A percentile compares a stretch with the other conserved stretches of the same genome.
Conservation (phyloP, 208 protist species). For the Naegleria gruberi region DNA sequence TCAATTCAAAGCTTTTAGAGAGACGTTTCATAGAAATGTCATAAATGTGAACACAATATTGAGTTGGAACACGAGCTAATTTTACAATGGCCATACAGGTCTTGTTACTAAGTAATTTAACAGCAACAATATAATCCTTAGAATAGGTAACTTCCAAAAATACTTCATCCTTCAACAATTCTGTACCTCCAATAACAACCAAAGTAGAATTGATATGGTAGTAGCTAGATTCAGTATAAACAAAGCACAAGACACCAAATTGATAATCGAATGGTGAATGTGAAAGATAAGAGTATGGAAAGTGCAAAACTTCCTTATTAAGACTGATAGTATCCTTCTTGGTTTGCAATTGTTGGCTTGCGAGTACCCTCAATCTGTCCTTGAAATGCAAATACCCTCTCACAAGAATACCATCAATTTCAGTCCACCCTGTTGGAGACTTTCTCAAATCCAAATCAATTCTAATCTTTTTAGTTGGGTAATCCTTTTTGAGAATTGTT, state of each 20-base stretch:
- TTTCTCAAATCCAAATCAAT: conserved; percentile 12
- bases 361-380: neutral
- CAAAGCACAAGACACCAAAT: neutral
- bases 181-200: neutral
- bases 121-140: conserved; percentile 4
- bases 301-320: neutral
- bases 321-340: neutral
- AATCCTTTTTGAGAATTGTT: neutral
- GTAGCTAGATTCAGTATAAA: neutral
- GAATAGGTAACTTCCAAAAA: neutral
- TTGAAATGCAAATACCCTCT: neutral
- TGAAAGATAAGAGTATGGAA: neutral
- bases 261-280: neutral
- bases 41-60: conserved; percentile 7
- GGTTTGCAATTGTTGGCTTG: neutral
- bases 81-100: conserved; percentile 1
- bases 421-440: neutral
- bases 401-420: conserved; percentile 12
- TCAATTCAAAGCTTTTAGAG: neutral
- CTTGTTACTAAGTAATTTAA: conserved; percentile 7
- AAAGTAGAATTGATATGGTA: neutral
- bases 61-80: neutral
- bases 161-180: neutral
- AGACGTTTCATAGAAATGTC: neutral
- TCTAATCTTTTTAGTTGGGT: neutral